Conservation (phyloP, 2,329 filamentous ascomycete species). For the Colletotrichum destructivum region DNA sequence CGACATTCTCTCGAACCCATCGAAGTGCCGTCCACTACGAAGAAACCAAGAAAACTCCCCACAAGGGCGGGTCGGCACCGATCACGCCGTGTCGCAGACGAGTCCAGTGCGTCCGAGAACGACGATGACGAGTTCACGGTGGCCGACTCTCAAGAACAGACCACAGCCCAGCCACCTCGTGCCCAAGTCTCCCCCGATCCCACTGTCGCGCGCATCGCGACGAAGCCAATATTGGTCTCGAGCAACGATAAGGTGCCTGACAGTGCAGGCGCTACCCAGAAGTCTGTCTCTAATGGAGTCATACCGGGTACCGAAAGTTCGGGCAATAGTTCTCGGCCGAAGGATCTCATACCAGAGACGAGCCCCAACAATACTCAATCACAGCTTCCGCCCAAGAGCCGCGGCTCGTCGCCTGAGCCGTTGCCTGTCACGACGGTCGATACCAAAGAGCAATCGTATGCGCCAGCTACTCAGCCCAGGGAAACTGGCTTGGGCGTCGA, state of each 20-base stretch:
- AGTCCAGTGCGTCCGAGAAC: conserved; percentile 25
- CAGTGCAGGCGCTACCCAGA: conserved; percentile 33
- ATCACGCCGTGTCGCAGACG: not conserved
- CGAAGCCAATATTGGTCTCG: conserved; percentile 20
- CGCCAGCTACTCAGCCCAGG: not conserved
- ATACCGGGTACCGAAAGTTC: conserved; percentile 34
- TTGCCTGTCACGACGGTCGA: not conserved
- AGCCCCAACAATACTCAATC: conserved; percentile 47
- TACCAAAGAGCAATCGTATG: not conserved
- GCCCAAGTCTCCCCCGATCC: conserved; percentile 9
- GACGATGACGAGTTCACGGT: conserved; percentile 40
- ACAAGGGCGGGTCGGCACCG: not conserved
- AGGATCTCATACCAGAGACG: conserved; percentile 50
- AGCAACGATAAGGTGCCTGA: conserved; percentile 40
- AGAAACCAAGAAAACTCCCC: conserved; percentile 7
- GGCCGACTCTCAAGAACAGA: conserved; percentile 42
- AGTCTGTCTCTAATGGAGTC: conserved; percentile 3
- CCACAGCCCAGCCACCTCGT: not conserved
- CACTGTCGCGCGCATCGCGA: not conserved
- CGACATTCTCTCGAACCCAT: not conserved
- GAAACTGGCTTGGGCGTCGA: not conserved
- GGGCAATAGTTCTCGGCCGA: conserved; percentile 35
- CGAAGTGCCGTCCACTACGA: conserved; percentile 28
- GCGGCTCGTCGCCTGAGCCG: conserved; percentile 7
- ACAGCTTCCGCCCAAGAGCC: not conserved